Base-by-base conservation (phyloP, 768 basidiomycete species). In the Boletus rufocinnamomeus region DNA sequence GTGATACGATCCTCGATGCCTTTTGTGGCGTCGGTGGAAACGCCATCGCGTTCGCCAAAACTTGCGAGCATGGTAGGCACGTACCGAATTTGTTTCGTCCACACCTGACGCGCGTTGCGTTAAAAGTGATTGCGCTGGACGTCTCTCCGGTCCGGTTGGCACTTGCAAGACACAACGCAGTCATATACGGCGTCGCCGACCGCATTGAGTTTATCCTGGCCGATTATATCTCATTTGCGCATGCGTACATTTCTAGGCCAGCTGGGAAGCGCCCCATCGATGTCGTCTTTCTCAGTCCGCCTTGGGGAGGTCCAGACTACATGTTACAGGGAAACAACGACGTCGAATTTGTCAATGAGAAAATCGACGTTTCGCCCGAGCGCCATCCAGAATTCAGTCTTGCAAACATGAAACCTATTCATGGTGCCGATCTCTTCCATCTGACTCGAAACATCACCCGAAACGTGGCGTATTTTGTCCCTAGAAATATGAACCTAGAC, bases 1-100 rank as follows among this genome's bases (percentile, higher is more conserved):
- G 89, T 62, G 85, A 85, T 60, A 88, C 87, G 4, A 80, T 97
- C 59, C 79, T 96, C 37, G 97, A 98, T 69, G 93, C 95, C 0
- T 99, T 98, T 71, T 98, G 95, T 68, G 97, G 97, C 1, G 95
- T 98, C 0, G 97, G 97, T 28, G 97, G 96, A 17, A 99, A 99
- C 67, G 85, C 96, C 1, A 98, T 99, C 57, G 93, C 95, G 4
- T 98, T 99, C 73, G 97, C 97, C 3, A 85, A 89, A 71, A 97
- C 95, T 3, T 99, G 97, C 75, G 91, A 96, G 70, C 77, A 91
- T 73, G 96, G 96, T 97, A 66, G 58, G 87, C 72, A 1, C 13
- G 23, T 27, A 40, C 28, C 11, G 32, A 8, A 19, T 51, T 30
- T 8, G 13, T 43, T 40, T 21, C 17, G 6, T 41, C 46, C 43